Evolutionary conservation across 805 yeast species (phyloP).

Genomic region (Ogataea dorogensis): DNA sequence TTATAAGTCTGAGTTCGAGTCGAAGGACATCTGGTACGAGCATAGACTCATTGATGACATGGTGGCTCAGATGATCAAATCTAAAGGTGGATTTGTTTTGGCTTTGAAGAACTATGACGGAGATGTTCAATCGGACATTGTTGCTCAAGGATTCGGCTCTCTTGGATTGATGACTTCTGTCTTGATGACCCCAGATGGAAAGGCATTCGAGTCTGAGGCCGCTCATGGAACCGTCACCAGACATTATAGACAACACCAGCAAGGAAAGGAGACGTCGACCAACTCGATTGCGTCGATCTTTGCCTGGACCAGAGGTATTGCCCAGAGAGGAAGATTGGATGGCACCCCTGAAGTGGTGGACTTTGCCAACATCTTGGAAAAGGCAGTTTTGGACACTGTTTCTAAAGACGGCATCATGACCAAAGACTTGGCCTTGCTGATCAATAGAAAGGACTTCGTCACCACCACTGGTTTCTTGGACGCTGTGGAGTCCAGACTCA

Average conservation of each 20-base stretch:
- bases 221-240: conserved; percentile 89
- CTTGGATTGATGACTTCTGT: conserved; percentile 83
- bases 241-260: conserved; percentile 79
- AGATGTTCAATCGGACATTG: conserved; percentile 82
- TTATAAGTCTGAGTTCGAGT: conserved; percentile 58
- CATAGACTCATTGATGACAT: conserved; percentile 83
- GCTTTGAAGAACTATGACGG: conserved; percentile 86
- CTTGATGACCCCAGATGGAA: conserved; percentile 80
- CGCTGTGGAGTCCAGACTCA: conserved; percentile 58
- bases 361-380: conserved; percentile 64
- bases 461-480: conserved; percentile 75
- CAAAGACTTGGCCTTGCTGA: conserved; percentile 69
- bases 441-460: conserved; percentile 62
- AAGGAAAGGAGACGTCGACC: conserved; percentile 80
- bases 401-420: conserved; percentile 77
- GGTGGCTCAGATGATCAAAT: conserved; percentile 87
- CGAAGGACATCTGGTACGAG: conserved; percentile 65
- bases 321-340: conserved; percentile 78
- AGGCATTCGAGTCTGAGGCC: conserved; percentile 82
- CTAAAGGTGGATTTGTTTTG: conserved; percentile 78
- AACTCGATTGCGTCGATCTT: conserved; percentile 83
- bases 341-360: conserved; percentile 65
- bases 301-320: conserved; percentile 84
- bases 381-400: conserved; percentile 70
- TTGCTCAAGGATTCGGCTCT: conserved; percentile 86